phyloP scores from a whole-genome alignment of 1,139 yeast genomes.

The Suhomyces terraborum region DNA sequence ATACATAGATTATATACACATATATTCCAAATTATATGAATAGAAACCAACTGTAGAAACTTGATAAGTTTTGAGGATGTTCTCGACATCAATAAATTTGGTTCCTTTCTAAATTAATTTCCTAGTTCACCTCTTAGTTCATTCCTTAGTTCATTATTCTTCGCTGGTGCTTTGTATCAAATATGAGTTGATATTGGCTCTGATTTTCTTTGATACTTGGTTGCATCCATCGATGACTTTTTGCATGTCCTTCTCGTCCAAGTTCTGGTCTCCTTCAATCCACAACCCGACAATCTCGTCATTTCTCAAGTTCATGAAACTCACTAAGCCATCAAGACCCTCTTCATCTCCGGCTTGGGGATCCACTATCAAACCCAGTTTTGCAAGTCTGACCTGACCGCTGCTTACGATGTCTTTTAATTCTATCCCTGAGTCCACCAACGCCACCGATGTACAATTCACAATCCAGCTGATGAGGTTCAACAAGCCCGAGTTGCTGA shows the following conservation, averaged over 20 bases:
- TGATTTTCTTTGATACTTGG: conserved; percentile 42
- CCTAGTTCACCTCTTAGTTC: too few species aligned
- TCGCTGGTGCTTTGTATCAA: conserved; percentile 19
- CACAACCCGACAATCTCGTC: conserved; percentile 60
- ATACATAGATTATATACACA: conserved; percentile 3
- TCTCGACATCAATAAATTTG: background rate
- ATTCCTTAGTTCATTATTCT: background rate
- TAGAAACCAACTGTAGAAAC: background rate
- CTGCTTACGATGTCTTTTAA: conserved; percentile 75
- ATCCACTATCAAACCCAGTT: conserved; percentile 22
- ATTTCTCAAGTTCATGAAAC: conserved; percentile 55
- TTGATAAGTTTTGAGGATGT: background rate
- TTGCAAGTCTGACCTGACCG: conserved; percentile 48
- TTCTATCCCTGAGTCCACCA: conserved; percentile 84
- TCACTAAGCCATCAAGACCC: conserved; percentile 44
- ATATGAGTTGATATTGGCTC: conserved; percentile 48
- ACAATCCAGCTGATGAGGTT: conserved; percentile 48
- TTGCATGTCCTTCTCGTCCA: conserved; percentile 32
- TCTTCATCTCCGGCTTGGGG: conserved; percentile 21
- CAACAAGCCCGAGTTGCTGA: conserved; percentile 37
- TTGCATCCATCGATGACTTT: conserved; percentile 44
- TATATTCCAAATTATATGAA: background rate
- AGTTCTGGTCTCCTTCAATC: conserved; percentile 45
- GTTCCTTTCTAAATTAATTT: too few species aligned
- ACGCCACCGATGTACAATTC: conserved; percentile 68